phyloP scores from a whole-genome alignment of 1,284 basidiomycete species.

The Ustilago bromivora region DNA sequence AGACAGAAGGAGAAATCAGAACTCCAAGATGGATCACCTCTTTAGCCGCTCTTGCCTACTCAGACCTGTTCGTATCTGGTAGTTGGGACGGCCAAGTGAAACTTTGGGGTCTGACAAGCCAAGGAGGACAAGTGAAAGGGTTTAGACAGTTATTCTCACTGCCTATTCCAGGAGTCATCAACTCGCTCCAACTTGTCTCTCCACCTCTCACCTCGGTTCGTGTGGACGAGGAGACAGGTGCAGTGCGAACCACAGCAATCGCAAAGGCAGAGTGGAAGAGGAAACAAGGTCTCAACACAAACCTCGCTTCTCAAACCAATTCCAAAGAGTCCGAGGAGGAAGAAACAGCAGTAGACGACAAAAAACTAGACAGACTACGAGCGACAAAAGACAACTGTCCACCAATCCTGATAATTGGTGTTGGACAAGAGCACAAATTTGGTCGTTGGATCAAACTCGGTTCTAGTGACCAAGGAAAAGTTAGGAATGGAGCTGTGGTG shows the following conservation, averaged over 20 bases:
- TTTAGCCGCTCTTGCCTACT: conserved; percentile 83
- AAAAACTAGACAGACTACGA: conserved; percentile 12
- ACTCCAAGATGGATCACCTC: conserved; percentile 92
- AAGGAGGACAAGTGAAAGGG: conserved; percentile 74
- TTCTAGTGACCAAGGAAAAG: conserved; percentile 74
- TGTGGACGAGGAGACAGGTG: neutral
- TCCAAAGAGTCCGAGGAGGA: neutral
- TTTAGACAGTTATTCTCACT: conserved; percentile 79
- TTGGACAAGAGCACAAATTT: conserved; percentile 87
- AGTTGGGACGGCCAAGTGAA: conserved; percentile 89
- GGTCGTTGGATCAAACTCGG: conserved; percentile 83
- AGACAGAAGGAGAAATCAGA: conserved; percentile 79
- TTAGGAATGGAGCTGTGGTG: conserved; percentile 80
- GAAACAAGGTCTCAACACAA: conserved; percentile 13
- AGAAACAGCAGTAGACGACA: neutral
- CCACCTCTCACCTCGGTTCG: conserved; percentile 71
- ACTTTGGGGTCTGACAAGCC: conserved; percentile 86
- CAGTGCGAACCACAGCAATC: conserved; percentile 12
- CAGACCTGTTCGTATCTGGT: conserved; percentile 90
- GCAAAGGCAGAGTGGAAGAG: conserved; percentile 31
- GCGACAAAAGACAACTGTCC: conserved; percentile 50
- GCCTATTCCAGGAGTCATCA: conserved; percentile 82
- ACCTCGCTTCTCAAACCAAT: conserved; percentile 1
- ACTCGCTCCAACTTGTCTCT: conserved; percentile 84
- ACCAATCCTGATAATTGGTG: conserved; percentile 78